Evolutionary conservation across 768 basidiomycete genomes (phyloP), one percentile per base, ranked within the genome.

Genomic region (Suillus hirtellus): DNA sequence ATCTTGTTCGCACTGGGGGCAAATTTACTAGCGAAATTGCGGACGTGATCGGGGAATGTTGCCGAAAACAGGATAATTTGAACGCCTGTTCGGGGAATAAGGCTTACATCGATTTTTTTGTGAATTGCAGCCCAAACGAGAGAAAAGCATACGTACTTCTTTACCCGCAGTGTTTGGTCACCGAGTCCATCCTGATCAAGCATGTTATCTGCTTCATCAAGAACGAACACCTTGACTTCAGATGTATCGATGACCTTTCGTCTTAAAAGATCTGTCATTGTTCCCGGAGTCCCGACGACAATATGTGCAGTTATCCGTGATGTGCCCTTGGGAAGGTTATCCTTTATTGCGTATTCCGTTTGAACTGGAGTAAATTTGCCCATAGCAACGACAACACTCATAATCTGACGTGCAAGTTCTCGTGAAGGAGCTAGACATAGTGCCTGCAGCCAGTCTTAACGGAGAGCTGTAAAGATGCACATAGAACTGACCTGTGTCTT

Each of bases 161-260:
- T 98, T 53, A 98, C 93, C 60, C 89, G 84, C 53, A 96, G 78
- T 0, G 93, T 96, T 76, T 99, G 96, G 66, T 99, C 96, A 12
- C 95, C 94, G 59, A 99, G 79, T 21, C 93, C 92, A 74, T 95
- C 93, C 71, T 94, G 88, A 72, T 96, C 95, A 68, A 99, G 81
- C 96, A 99, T 99, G 77, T 98, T 97, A 77, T 99, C 97, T 44
- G 97, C 97, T 77, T 99, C 97, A 71, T 99, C 97, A 9, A 99
- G 81, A 4, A 99, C 96, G 62, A 99, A 94, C 3, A 96, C 92
- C 72, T 93, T 93, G 74, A 99, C 84, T 37, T 88, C 81, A 55
- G 82, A 84, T 17, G 89, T 79, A 71, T 99, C 93, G 63, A 99
- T 83, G 50, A 94, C 89, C 67, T 79, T 89, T 70, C 84, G 82